Conservation (phyloP, 2,329 filamentous ascomycete species). For the Trichoderma sp. region DNA sequence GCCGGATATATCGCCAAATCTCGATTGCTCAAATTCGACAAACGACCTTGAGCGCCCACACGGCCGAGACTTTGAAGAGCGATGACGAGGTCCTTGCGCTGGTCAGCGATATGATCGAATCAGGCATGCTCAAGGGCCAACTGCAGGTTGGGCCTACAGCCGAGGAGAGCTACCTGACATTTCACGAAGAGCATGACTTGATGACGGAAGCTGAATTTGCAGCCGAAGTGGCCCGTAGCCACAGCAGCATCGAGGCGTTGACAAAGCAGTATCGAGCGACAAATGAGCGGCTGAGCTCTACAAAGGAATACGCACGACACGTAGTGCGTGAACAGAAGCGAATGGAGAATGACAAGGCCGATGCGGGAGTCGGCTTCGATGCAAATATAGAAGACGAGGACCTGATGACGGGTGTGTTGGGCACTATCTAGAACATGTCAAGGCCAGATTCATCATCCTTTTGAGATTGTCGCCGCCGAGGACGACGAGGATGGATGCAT, state of each 20-base stretch:
- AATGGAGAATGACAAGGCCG: conserved; percentile 48
- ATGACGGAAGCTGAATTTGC: conserved; percentile 58
- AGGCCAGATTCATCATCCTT: not conserved
- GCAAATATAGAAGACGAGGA: conserved; percentile 62
- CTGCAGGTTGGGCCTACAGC: conserved; percentile 52
- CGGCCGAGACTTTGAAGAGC: conserved; percentile 48
- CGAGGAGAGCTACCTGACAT: conserved; percentile 54
- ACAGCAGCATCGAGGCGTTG: conserved; percentile 50
- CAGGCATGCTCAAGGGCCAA: conserved; percentile 56
- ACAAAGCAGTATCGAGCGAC: conserved; percentile 54
- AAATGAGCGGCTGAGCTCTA: conserved; percentile 58
- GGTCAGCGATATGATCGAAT: conserved; percentile 59
- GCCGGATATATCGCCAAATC: conserved; percentile 68
- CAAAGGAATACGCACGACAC: conserved; percentile 59
- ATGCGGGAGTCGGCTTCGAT: conserved; percentile 48
- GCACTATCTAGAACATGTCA: conserved; percentile 28
- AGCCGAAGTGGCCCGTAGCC: conserved; percentile 48
- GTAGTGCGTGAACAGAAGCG: conserved; percentile 52
- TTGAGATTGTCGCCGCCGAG: not conserved
- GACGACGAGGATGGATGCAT: not conserved
- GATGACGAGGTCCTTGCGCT: conserved; percentile 52
- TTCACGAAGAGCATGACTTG: conserved; percentile 48
- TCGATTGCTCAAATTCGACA: conserved; percentile 57
- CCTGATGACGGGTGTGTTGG: conserved; percentile 56
- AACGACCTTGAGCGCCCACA: conserved; percentile 59